Percentiles rank a stretch among this genome's conserved stretches.
Evolutionary conservation across 1,139 yeast genomes (phyloP).

Genomic region (Suhomyces choctaworum): DNA sequence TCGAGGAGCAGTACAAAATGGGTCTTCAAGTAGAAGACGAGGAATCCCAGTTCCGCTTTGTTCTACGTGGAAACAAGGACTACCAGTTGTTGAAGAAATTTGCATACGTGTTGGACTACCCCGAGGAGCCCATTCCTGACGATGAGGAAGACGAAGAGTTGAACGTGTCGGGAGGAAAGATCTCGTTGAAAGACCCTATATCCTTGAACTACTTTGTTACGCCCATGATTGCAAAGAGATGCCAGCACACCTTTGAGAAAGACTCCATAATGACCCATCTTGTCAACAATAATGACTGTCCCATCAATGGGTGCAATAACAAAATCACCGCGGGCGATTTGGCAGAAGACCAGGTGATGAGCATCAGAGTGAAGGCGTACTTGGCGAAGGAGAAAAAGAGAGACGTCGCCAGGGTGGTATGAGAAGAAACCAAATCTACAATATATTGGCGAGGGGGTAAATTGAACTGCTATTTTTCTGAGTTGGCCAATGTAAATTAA

Average conservation of each 20-base stretch:
- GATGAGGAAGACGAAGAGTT: conserved; percentile 55
- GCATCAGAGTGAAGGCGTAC: conserved; percentile 46
- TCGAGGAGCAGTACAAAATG: conserved; percentile 11
- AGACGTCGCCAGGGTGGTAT: conserved; percentile 14
- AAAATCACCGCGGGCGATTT: conserved; percentile 31
- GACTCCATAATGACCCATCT: conserved; percentile 40
- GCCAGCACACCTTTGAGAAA: conserved; percentile 64
- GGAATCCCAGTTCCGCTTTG: conserved; percentile 3
- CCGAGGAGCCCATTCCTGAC: conserved; percentile 43
- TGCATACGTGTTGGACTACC: conserved; percentile 34
- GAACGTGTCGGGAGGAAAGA: conserved; percentile 64
- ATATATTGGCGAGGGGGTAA: too few relatives aligned
- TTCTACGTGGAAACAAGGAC: conserved; percentile 7
- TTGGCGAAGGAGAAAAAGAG: conserved; percentile 16
- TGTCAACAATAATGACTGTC: conserved; percentile 34
- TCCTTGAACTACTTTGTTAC: conserved; percentile 49
- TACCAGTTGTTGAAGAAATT: conserved; percentile 30
- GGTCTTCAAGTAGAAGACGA: conserved; percentile 5
- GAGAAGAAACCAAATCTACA: too few relatives aligned
- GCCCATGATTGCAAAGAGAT: conserved; percentile 55
- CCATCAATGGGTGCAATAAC: conserved; percentile 50
- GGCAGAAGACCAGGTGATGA: conserved; percentile 49
- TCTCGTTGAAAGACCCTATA: conserved; percentile 66
- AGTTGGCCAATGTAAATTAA: too few relatives aligned
- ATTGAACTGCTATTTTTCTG: too few relatives aligned